phyloP scores from a whole-genome alignment of 2,329 filamentous ascomycete species.

The Cladosporium oxysporum region DNA sequence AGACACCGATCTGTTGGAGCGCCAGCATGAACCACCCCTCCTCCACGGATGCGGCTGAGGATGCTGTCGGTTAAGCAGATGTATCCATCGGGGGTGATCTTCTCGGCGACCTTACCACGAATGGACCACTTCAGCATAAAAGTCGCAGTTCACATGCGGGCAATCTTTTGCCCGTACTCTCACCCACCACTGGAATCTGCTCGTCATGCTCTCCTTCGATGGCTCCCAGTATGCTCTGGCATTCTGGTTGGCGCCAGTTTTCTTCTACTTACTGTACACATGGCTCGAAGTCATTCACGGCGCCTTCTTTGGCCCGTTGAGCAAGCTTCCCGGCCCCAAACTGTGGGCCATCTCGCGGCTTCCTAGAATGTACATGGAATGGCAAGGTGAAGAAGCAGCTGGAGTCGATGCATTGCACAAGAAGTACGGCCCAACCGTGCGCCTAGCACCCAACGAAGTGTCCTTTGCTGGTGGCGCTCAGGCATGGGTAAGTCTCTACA shows the following conservation, averaged over 20 bases:
- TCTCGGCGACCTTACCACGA: not conserved
- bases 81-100: not conserved
- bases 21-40: not conserved
- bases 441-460: slow-evolving; percentile 39
- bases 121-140: not conserved
- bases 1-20: not conserved
- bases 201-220: not conserved
- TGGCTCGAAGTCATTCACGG: slow-evolving; percentile 36
- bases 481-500: slow-evolving; percentile 22
- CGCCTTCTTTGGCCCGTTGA: slow-evolving; percentile 46
- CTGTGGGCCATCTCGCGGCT: slow-evolving; percentile 25
- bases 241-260: slow-evolving; percentile 12
- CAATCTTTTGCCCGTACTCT: not conserved
- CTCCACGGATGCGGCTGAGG: not conserved
- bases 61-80: not conserved
- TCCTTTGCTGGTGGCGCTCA: slow-evolving; percentile 35
- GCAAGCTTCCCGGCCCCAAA: slow-evolving; percentile 46
- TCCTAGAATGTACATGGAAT: slow-evolving; percentile 23
- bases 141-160: not conserved
- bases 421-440: slow-evolving; percentile 39
- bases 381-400: slow-evolving; percentile 24
- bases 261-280: slow-evolving; percentile 18
- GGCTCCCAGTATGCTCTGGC: not conserved
- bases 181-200: not conserved
- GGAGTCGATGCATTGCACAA: slow-evolving; percentile 33